Evolutionary conservation across 1,284 basidiomycete species (phyloP).

Genomic region (Ceratobasidium sp.): DNA sequence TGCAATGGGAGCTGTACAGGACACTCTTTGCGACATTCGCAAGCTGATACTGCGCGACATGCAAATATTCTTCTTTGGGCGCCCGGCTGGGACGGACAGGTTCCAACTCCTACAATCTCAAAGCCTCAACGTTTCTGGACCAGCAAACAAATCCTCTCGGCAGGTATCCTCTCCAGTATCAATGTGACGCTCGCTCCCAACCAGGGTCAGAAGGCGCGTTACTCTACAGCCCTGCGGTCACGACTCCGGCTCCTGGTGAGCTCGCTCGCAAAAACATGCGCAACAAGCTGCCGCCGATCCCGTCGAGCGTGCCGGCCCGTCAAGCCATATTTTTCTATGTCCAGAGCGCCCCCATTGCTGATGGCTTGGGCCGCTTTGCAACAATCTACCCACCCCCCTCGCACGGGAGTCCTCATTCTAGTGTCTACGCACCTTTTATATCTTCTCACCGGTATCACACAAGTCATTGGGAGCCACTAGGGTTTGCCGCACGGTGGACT

Average conservation of each 20-base stretch:
- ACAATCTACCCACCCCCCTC: neutral
- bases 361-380: slow-evolving; percentile 2
- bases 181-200: slow-evolving; percentile 71
- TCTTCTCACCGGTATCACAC: slow-evolving; percentile 12
- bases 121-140: slow-evolving; percentile 99
- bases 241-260: slow-evolving; percentile 36
- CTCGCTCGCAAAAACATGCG: slow-evolving; percentile 20
- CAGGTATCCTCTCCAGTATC: slow-evolving; percentile 96
- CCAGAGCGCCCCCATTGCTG: slow-evolving; percentile 21
- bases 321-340: slow-evolving; percentile 13
- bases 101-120: slow-evolving; percentile 93
- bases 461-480: slow-evolving; percentile 2
- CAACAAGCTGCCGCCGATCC: slow-evolving; percentile 20
- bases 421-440: slow-evolving; percentile 6
- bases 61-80: slow-evolving; percentile 97
- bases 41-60: slow-evolving; percentile 97
- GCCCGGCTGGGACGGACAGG: slow-evolving; percentile 94
- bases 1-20: slow-evolving; percentile 99
- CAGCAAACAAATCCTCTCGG: slow-evolving; percentile 94
- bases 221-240: slow-evolving; percentile 7
- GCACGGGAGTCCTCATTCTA: neutral
- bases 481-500: slow-evolving; percentile 24
- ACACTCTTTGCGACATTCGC: slow-evolving; percentile 96
- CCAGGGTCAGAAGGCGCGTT: neutral
- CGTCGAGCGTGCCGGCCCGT: neutral